phyloP scores from a whole-genome alignment of 2,329 filamentous ascomycete species.

The Neurospora sp. region DNA sequence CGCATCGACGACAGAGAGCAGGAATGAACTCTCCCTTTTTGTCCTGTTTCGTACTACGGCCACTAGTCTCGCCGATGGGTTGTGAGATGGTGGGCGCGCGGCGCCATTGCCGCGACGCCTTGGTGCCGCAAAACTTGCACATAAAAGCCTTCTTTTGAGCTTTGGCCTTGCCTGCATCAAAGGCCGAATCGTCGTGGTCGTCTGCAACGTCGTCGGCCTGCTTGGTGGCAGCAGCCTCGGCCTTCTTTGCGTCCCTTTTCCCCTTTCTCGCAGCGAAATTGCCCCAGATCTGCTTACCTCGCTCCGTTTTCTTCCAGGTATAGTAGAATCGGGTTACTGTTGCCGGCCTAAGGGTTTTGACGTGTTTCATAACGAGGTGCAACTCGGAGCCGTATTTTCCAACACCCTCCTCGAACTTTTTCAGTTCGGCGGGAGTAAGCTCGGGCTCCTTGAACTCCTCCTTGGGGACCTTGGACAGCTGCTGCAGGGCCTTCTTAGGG shows the following conservation, averaged over 20 bases:
- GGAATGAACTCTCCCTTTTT: conserved; percentile 66
- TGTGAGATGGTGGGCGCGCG: conserved; percentile 71
- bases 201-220: conserved; percentile 88
- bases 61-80: conserved; percentile 55
- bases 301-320: conserved; percentile 90
- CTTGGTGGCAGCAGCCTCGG: conserved; percentile 61
- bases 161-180: conserved; percentile 76
- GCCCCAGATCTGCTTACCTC: conserved; percentile 82
- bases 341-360: conserved; percentile 70
- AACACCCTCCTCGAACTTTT: conserved; percentile 88
- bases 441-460: conserved; percentile 77
- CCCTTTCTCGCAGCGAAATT: conserved; percentile 79
- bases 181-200: conserved; percentile 88
- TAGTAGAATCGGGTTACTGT: conserved; percentile 92
- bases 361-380: conserved; percentile 70
- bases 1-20: conserved; percentile 82
- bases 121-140: conserved; percentile 86
- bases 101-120: conserved; percentile 80
- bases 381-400: conserved; percentile 87
- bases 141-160: conserved; percentile 74
- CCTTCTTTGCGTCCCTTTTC: conserved; percentile 74
- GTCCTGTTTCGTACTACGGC: conserved; percentile 63
- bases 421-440: conserved; percentile 66
- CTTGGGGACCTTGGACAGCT: conserved; percentile 58
- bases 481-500: conserved; percentile 57